These are phyloP conservation scores for Lanmaoa pseudosensibilis DNA, from an alignment of 768 basidiomycete species.

Conservation along the genomic window DNA sequence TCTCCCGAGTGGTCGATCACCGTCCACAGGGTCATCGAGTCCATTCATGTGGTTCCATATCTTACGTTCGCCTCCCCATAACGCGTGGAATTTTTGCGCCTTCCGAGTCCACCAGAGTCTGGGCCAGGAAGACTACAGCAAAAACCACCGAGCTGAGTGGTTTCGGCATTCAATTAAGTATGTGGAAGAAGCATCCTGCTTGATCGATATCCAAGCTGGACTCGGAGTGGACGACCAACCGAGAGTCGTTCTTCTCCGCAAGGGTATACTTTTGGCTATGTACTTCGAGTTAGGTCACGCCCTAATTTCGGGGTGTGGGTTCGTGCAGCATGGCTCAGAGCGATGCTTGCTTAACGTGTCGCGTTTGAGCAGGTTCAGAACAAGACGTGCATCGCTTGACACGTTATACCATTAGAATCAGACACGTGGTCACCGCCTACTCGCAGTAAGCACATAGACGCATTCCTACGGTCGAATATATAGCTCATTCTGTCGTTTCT, in stretches of 20 bases:
- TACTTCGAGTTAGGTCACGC: background rate
- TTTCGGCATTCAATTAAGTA: background rate
- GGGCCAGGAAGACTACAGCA: constrained; percentile 1
- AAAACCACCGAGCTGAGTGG: background rate
- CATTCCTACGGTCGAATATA: background rate
- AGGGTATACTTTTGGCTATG: background rate
- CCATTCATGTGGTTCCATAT: background rate
- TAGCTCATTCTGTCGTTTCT: background rate
- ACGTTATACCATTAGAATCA: constrained; percentile 1
- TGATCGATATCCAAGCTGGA: background rate
- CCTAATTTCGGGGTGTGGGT: background rate
- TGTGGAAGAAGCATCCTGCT: background rate
- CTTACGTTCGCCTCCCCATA: background rate
- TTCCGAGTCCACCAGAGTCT: background rate
- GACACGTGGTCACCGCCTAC: constrained; percentile 3
- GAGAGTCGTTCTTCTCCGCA: background rate
- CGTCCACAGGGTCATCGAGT: background rate
- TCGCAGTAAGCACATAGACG: background rate
- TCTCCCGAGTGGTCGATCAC: background rate
- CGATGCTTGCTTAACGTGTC: constrained; percentile 2
- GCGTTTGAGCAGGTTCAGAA: background rate
- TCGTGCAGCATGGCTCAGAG: constrained; percentile 6
- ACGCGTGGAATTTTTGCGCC: background rate
- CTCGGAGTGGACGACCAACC: background rate
- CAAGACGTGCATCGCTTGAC: background rate